Evolutionary conservation across 441 rosid genomes (phyloP), one percentile per base, ranked within the genome.

Genomic region (Rhodomyrtus psidioides): DNA sequence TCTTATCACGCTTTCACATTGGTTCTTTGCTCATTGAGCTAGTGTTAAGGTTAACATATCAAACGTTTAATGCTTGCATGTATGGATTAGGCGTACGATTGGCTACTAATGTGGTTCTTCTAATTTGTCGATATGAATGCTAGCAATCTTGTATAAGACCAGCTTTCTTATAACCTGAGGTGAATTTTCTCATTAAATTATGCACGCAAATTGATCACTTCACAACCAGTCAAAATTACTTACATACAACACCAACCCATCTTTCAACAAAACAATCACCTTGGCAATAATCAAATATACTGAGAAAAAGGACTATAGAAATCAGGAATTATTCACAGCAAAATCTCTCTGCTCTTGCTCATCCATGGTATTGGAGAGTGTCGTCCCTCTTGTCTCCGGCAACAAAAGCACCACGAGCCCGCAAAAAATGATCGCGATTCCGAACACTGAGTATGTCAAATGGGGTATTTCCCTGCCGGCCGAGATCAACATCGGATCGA

Each of bases 401-500:
- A 84, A 58, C 53, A 58, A 84, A 59, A 84, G 26, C 23, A 81
- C 88, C 62, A 46, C 49, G 55, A 79, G 15, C 57, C 88, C 88
- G 9, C 88, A 58, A 15, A 79, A 27, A 57, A 53, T 28, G 34
- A 87, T 62, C 26, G 53, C 81, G 60, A 87, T 21, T 44, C 87
- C 89, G 6, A 87, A 89, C 54, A 89, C 84, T 12, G 83, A 74
- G 59, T 87, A 89, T 1, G 84, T 59, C 42, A 87, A 46, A 44
- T 70, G 82, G 17, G 44, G 23, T 27, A 58, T 79, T 28, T 55
- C 53, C 53, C 84, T 76, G 12, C 87, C 86, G 14, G 54, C 83
- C 0, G 90, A 62, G 57, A 85, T 81, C 44, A 89, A 75, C 27
- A 81, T 62, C 4, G 89, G 88, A 46, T 82, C 83, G 27, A 89